These are phyloP conservation scores for Penicillium angulare DNA, from an alignment of 495 filamentous ascomycete species.

Conservation along the genomic window DNA sequence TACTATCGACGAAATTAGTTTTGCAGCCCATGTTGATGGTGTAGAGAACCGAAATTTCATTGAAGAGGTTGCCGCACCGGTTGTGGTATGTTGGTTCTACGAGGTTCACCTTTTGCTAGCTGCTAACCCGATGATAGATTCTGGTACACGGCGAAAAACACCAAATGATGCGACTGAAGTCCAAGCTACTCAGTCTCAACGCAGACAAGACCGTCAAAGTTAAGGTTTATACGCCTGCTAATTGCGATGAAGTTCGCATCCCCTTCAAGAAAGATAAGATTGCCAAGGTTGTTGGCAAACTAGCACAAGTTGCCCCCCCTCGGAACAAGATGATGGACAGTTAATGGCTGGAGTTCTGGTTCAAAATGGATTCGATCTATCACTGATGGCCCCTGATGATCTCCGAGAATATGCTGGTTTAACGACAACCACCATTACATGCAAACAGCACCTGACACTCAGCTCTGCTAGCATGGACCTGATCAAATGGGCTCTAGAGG, in stretches of 20 bases:
- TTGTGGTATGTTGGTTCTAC: conserved; percentile 65
- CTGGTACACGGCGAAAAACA: conserved; percentile 96
- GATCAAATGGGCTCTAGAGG: conserved; percentile 90
- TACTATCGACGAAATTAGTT: conserved; percentile 87
- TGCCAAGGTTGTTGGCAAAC: conserved; percentile 92
- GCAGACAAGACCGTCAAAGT: conserved; percentile 72
- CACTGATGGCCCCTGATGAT: conserved; percentile 93
- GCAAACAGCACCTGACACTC: conserved; percentile 82
- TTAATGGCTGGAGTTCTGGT: conserved; percentile 88
- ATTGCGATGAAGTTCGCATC: conserved; percentile 93
- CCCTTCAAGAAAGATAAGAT: conserved; percentile 95
- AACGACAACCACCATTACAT: conserved; percentile 87
- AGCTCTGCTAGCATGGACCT: conserved; percentile 86
- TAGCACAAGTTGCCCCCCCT: conserved; percentile 77
- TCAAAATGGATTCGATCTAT: conserved; percentile 95
- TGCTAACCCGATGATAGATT: conserved; percentile 52
- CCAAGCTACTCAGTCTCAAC: conserved; percentile 88
- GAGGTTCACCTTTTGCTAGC: neutral
- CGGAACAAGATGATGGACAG: conserved; percentile 43
- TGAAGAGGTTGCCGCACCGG: conserved; percentile 83
- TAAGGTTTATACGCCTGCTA: conserved; percentile 89
- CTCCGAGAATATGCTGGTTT: conserved; percentile 92
- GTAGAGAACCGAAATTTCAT: conserved; percentile 93
- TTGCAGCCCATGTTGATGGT: conserved; percentile 97
- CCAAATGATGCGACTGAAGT: conserved; percentile 97